These are phyloP conservation scores for Calonectria crousiana DNA, from an alignment of 2,329 filamentous ascomycete genomes.

Conservation along the genomic window DNA sequence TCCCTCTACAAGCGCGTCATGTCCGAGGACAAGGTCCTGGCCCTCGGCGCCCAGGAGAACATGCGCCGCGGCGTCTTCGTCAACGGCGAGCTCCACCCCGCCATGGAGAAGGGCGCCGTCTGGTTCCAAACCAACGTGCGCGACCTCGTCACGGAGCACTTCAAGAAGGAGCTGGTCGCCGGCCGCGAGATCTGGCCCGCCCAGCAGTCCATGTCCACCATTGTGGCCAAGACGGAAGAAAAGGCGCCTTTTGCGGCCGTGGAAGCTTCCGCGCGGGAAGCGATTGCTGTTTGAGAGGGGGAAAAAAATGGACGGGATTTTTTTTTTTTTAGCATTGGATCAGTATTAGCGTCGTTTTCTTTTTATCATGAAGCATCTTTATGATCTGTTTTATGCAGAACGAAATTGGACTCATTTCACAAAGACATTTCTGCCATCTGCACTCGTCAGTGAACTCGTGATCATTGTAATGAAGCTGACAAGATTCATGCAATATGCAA, in stretches of 20 bases:
- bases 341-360: neutral
- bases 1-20: constrained; percentile 54
- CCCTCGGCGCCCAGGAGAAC: constrained; percentile 62
- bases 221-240: neutral
- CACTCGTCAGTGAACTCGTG: neutral
- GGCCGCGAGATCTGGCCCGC: constrained; percentile 14
- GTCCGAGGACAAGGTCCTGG: constrained; percentile 64
- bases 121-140: constrained; percentile 23
- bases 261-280: neutral
- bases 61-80: constrained; percentile 63
- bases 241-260: neutral
- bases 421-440: neutral
- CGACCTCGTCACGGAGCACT: constrained; percentile 11
- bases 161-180: constrained; percentile 6
- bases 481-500: neutral
- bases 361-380: neutral
- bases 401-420: neutral
- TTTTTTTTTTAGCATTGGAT: neutral
- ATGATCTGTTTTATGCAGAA: neutral
- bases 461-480: neutral
- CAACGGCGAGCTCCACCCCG: constrained; percentile 64
- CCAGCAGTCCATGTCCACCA: neutral
- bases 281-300: neutral
- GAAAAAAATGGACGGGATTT: neutral
- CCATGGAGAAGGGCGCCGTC: constrained; percentile 59